Percentiles rank a stretch among this genome's conserved stretches.
These are phyloP conservation scores for Orbilia brochopaga DNA, from an alignment of 2,329 filamentous ascomycete genomes.

Conservation along the genomic window DNA sequence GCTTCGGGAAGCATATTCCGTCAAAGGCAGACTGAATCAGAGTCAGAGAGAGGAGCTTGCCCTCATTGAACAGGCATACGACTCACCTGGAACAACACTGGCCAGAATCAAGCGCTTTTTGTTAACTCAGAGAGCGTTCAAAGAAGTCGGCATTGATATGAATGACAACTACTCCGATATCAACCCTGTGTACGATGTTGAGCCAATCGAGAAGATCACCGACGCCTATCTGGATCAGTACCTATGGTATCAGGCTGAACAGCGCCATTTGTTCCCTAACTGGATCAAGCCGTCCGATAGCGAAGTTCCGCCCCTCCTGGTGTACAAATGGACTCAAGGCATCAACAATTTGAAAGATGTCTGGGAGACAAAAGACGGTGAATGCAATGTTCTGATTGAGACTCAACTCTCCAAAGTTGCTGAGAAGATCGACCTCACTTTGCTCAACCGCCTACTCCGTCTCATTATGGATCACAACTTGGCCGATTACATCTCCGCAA, in stretches of 20 bases:
- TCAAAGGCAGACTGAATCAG: slow-evolving; percentile 95
- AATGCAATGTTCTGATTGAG: slow-evolving; percentile 98
- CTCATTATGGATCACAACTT: slow-evolving; percentile 99
- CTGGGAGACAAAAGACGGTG: slow-evolving; percentile 90
- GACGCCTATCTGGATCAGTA: slow-evolving; percentile 99
- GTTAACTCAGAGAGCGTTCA: slow-evolving; percentile 95
- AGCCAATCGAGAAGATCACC: slow-evolving; percentile 99
- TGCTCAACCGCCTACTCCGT: slow-evolving; percentile 88
- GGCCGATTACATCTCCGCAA: slow-evolving; percentile 97
- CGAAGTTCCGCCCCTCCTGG: slow-evolving; percentile 89
- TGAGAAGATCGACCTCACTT: slow-evolving; percentile 96
- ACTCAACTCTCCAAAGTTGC: slow-evolving; percentile 99
- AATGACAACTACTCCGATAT: slow-evolving; percentile 99
- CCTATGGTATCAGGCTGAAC: slow-evolving; percentile 98
- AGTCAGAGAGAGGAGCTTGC: slow-evolving; percentile 96
- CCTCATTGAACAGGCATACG: slow-evolving; percentile 96
- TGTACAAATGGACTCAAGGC: slow-evolving; percentile 99
- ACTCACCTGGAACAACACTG: slow-evolving; percentile 92
- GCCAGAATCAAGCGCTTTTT: slow-evolving; percentile 97
- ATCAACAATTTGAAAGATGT: slow-evolving; percentile 98
- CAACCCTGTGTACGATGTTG: slow-evolving; percentile 98
- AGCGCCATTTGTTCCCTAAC: slow-evolving; percentile 92
- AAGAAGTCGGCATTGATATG: slow-evolving; percentile 99
- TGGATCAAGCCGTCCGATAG: slow-evolving; percentile 99
- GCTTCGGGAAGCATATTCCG: slow-evolving; percentile 92